Base-by-base conservation (phyloP, 2,329 filamentous ascomycete species). In the Hypoxylon sp. region DNA sequence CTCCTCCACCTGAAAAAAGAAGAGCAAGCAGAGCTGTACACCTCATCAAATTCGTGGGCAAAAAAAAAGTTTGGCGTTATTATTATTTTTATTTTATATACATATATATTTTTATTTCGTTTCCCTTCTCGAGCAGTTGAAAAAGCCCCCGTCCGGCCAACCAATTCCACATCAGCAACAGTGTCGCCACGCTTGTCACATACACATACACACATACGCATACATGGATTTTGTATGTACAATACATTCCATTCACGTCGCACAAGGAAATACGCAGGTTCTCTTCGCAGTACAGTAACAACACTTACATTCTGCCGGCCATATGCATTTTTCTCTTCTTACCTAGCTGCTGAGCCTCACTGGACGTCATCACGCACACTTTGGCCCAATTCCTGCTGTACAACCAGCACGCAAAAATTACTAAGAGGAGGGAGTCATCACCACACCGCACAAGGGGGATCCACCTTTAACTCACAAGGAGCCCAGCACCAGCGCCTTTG, bases 1-100 rank as follows among this genome's bases (percentile, higher is more conserved):
- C 59, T 74, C 63, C 68, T 72, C 66, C 73, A 69, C 72, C 59
- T 72, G 65, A 64, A 48, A 52, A 67, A 69, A n/a, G 60, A 59
- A 55, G 51, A 48, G 53, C 60, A 55, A 64, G 62, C 58, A 65
- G 60, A 46, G 64, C 67, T 62, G 68, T 69, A 67, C 68, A 71
- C 68, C 68, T 69, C 68, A 69, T 69, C 68, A 69, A 69, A 65
- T 59, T 69, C 50, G 57, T 50, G 46, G 59, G 48, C 51, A n/a
- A 65, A 68, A 60, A 65, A 65, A 62, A 68, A 52, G 38, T 55
- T 60, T 67, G 56, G 64, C 49, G 52, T 60, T 63, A 50, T 69
- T 53, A 51, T 62, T 63, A 56, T 60, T 60, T 65, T 65, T 49
- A 53, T 61, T 59, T 62, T 49, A 25, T 61, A 38, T 61, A 43